Evolutionary conservation across 1,284 basidiomycete species (phyloP).

Genomic region (Ceratobasidium sp.): DNA sequence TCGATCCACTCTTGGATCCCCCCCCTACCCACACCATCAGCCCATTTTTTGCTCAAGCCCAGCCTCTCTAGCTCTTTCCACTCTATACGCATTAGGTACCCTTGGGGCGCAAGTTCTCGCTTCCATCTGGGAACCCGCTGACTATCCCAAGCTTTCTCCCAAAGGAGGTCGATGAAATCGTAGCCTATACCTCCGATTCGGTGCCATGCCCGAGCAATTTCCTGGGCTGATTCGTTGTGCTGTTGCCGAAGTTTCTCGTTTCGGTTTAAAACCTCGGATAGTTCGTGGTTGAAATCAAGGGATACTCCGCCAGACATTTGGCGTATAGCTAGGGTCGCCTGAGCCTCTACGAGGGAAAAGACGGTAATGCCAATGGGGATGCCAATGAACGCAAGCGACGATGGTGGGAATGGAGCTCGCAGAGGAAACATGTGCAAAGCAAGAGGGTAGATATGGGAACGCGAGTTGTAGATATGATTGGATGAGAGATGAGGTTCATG

Average conservation of each 20-base stretch:
- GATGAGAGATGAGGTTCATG: constrained; percentile 56
- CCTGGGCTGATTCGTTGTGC: background rate
- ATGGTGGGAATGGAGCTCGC: constrained; percentile 63
- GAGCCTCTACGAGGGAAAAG: constrained; percentile 75
- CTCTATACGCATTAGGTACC: constrained; percentile 63
- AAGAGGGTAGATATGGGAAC: constrained; percentile 74
- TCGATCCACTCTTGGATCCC: constrained; percentile 73
- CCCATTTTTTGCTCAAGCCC: constrained; percentile 68
- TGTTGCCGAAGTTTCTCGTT: constrained; percentile 2
- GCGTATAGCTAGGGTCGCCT: constrained; percentile 60
- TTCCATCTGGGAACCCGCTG: constrained; percentile 67
- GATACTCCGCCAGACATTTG: constrained; percentile 16
- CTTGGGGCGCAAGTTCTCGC: constrained; percentile 68
- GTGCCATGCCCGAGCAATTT: constrained; percentile 19
- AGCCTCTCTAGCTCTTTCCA: constrained; percentile 71
- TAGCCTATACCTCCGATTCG: background rate
- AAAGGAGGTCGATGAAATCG: constrained; percentile 29
- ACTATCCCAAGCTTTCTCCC: constrained; percentile 50
- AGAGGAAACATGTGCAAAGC: constrained; percentile 67
- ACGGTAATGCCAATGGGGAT: constrained; percentile 70
- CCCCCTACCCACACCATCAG: constrained; percentile 70
- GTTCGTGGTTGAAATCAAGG: constrained; percentile 25
- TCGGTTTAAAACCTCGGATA: background rate
- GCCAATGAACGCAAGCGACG: constrained; percentile 73
- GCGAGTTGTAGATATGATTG: constrained; percentile 69